phyloP scores from a whole-genome alignment of 2,329 filamentous ascomycete genomes.

The Sclerotinia spermophila region DNA sequence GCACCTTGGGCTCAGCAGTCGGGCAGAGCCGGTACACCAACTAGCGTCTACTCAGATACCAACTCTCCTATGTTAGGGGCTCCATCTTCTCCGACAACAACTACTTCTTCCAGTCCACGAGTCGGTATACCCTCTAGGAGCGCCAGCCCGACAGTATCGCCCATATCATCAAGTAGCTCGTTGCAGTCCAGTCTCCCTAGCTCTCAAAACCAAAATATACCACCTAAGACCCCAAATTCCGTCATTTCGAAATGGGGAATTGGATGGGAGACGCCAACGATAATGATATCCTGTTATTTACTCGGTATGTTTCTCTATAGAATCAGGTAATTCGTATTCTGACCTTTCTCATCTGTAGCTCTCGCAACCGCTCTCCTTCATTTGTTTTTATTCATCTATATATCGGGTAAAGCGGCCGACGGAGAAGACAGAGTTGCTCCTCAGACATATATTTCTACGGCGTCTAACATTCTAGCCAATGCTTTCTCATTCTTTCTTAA shows the following conservation, averaged over 20 bases:
- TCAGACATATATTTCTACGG: conserved; percentile 28
- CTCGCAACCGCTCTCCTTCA: conserved; percentile 23
- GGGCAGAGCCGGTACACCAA: not conserved
- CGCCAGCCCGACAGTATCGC: conserved; percentile 3
- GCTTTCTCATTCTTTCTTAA: conserved; percentile 25
- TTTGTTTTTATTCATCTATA: conserved; percentile 25
- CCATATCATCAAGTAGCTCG: not conserved
- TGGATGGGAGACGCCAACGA: conserved; percentile 28
- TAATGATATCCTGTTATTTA: conserved; percentile 25
- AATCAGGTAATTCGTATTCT: not conserved
- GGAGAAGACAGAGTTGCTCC: conserved; percentile 24
- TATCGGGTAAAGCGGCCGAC: conserved; percentile 28
- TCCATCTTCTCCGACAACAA: not conserved
- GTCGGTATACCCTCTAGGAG: not conserved
- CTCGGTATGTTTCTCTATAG: conserved; percentile 6
- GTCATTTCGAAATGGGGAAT: conserved; percentile 28
- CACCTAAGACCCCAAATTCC: conserved; percentile 13
- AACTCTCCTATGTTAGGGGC: not conserved
- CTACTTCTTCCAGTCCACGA: not conserved
- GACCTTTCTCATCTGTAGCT: conserved; percentile 18
- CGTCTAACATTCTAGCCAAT: conserved; percentile 30
- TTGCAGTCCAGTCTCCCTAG: not conserved
- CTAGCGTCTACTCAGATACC: not conserved
- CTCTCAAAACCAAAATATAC: not conserved
- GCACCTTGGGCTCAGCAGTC: not conserved